Conservation (phyloP, 257 asterid genomes). For the Ophiorrhiza pumila region DNA sequence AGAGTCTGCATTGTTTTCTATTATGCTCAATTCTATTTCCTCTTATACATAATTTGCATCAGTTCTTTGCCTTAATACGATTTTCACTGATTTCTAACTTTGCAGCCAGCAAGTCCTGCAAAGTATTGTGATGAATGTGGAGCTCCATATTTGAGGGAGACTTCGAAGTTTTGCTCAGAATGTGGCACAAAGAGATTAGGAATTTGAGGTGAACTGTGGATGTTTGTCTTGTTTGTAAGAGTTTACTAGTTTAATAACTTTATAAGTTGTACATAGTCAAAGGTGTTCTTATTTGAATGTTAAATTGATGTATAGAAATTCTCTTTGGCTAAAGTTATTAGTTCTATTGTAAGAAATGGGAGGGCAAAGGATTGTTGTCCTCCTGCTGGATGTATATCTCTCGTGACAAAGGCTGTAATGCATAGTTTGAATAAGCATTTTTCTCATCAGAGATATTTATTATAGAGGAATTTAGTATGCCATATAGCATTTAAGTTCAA, state of each 20-base stretch:
- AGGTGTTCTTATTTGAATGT: background rate
- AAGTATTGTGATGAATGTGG: conserved; percentile 96
- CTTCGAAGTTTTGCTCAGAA: conserved; percentile 86
- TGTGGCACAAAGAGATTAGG: conserved; percentile 91
- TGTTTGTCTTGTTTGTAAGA: conserved; percentile 3
- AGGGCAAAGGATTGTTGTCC: too few relatives aligned
- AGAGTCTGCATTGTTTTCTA: background rate
- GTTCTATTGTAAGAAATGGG: too few relatives aligned
- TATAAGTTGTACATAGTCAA: background rate
- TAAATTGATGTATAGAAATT: background rate
- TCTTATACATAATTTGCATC: conserved; percentile 2
- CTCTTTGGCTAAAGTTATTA: background rate
- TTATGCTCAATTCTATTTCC: background rate
- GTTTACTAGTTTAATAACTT: background rate
- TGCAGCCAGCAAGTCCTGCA: conserved; percentile 83
- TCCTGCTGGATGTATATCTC: too few relatives aligned
- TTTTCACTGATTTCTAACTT: background rate
- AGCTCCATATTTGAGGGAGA: conserved; percentile 66
- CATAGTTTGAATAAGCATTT: too few relatives aligned
- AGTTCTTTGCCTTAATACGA: background rate
- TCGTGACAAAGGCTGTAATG: too few relatives aligned
- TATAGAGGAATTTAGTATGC: too few relatives aligned
- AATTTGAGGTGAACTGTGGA: conserved; percentile 30
- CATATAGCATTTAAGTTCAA: too few relatives aligned
- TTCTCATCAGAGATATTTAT: too few relatives aligned